Conservation (phyloP, 202 grass and related monocot genomes). For the Eragrostis tef region DNA sequence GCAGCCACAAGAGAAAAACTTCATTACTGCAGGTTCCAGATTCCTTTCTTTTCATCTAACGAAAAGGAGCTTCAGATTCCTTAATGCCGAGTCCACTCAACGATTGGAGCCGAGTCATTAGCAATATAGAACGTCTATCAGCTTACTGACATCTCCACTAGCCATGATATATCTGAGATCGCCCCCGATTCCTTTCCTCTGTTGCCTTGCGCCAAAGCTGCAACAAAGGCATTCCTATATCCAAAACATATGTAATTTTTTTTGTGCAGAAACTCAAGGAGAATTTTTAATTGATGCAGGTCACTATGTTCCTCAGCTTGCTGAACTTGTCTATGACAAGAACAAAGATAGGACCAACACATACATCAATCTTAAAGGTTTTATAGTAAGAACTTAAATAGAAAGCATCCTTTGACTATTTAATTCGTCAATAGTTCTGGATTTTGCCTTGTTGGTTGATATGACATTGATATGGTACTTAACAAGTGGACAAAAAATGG, state of each 20-base stretch:
- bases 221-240: neutral
- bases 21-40: neutral
- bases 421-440: conserved; percentile 17
- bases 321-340: conserved; percentile 71
- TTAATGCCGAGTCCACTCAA: neutral
- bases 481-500: conserved; percentile 10
- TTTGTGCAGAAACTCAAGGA: conserved; percentile 11
- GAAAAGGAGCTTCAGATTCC: neutral
- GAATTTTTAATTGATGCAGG: conserved; percentile 58
- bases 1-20: neutral
- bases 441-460: conserved; percentile 14
- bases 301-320: conserved; percentile 92
- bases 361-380: conserved; percentile 82
- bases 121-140: neutral
- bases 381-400: conserved; percentile 64
- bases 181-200: neutral
- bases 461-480: neutral
- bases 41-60: neutral
- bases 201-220: neutral
- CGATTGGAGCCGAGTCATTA: too few species aligned
- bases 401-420: neutral
- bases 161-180: conserved; percentile 2
- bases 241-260: neutral
- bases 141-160: conserved; percentile 7
- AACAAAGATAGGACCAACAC: conserved; percentile 56